Evolutionary conservation across 164 flowering plant species (phyloP), one percentile per base, ranked within the genome.

Genomic region (Liquidambar formosana): DNA sequence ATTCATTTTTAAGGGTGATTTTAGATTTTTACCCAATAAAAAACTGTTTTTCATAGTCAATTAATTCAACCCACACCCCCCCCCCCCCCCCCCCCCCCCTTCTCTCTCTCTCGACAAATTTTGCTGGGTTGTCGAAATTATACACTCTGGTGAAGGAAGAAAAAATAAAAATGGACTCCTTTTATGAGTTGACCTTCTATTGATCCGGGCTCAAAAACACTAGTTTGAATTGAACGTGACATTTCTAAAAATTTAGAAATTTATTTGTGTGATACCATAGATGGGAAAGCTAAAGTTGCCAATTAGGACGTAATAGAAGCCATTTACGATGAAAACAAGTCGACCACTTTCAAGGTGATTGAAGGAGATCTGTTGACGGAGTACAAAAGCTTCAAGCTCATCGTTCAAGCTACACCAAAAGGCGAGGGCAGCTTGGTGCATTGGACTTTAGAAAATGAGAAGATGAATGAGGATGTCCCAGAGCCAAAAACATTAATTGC

Each of bases 381-480:
- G 10, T 76, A 64, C 71, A 76, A 76, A 67, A 53, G 61, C 44
- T 76, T 76, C 63, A 71, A 13, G 47, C 13, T 47, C 0, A 52
- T 11, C 0, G 14, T 70, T 10, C 59, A 48, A 21, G 75, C 66
- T 8, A 74, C 69, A 4, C 57, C 75, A 2, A 69, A 69, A 47
- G 43, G 63, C 3, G 28, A 68, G 14, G 83, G 77, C 0, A 70
- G 80, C 26, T 46, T 86, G 44, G 78, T 83, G 46, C 78, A 58
- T 8, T 82, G 85, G 84, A 77, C 73, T 15, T 12, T 76, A 13
- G 83, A 84, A 23, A 80, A 78, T 51, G 84, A 82, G 70, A 83
- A 79, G 67, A 61, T 65, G 26, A 61, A 74, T 23, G 82, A 67
- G 11, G 57, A 63, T 14, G 64, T 71, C 4, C 52, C 69, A 1